These are phyloP conservation scores for Mesotaenium endlicherianum DNA, from an alignment of 139 green algal genomes.

Conservation along the genomic window DNA sequence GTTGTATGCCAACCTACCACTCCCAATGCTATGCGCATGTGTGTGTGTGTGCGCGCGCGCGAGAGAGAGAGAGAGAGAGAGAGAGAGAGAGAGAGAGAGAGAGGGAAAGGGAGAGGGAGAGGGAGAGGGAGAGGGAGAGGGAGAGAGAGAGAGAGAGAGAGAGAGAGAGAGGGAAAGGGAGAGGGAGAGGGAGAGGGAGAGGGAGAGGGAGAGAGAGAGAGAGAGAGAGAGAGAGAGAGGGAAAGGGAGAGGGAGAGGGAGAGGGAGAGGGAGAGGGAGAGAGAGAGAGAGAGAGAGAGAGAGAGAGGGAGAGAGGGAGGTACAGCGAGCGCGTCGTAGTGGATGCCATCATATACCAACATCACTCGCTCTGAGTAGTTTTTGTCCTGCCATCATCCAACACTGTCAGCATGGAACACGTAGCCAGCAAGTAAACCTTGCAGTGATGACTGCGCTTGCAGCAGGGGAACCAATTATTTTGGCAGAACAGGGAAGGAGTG, in stretches of 20 bases:
- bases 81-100: background rate
- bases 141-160: background rate
- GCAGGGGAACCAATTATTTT: too few relatives aligned
- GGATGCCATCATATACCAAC: slow-evolving; percentile 71
- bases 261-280: background rate
- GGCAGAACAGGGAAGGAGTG: too few relatives aligned
- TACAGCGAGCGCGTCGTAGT: slow-evolving; percentile 79
- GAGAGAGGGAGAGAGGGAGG: background rate
- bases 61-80: too few relatives aligned
- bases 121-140: background rate
- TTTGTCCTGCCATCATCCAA: slow-evolving; percentile 50
- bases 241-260: background rate
- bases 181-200: background rate
- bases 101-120: background rate
- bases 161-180: background rate
- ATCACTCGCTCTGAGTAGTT: slow-evolving; percentile 61
- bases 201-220: background rate
- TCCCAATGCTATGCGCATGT: too few relatives aligned
- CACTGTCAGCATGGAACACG: too few relatives aligned
- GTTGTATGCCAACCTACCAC: too few relatives aligned
- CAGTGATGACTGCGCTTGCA: too few relatives aligned
- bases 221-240: background rate
- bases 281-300: background rate
- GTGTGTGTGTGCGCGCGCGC: too few relatives aligned
- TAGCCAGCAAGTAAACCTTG: too few relatives aligned